A percentile compares a stretch with the other conserved stretches of the same genome.
Evolutionary conservation across 306 rosid genomes (phyloP).

Genomic region (Amphicarpaea edgeworthii): DNA sequence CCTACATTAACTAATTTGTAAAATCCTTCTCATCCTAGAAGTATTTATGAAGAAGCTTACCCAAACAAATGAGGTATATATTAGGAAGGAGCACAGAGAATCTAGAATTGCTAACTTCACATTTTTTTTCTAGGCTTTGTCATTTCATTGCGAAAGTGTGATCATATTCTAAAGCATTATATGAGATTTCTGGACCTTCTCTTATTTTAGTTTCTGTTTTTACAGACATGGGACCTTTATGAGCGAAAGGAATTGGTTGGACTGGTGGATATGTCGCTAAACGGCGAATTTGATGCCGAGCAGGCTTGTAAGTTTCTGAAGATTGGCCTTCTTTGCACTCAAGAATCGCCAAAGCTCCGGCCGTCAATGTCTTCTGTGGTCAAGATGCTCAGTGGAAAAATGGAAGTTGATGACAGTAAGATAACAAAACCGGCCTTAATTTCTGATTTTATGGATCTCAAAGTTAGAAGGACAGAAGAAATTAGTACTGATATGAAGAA

Average conservation of each 20-base stretch:
- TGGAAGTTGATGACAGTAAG: conserved; percentile 48
- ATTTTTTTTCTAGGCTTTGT: conserved; percentile 30
- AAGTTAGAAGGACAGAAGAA: conserved; percentile 52
- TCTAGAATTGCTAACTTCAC: not conserved
- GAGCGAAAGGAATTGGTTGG: conserved; percentile 70
- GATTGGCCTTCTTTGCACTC: conserved; percentile 94
- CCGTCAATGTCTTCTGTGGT: conserved; percentile 95
- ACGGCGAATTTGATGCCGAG: conserved; percentile 79
- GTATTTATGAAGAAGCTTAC: no score
- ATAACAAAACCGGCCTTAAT: conserved; percentile 89
- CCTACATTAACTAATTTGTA: no score
- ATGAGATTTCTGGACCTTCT: conserved; percentile 20
- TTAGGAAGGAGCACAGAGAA: no score
- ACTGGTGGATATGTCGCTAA: conserved; percentile 66
- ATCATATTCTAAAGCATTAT: conserved; percentile 18
- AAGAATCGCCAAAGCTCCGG: conserved; percentile 79
- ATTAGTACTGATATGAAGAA: conserved; percentile 31
- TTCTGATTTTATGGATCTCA: conserved; percentile 88
- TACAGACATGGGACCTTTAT: conserved; percentile 80
- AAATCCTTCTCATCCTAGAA: no score
- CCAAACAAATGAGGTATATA: no score
- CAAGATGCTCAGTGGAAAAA: conserved; percentile 81
- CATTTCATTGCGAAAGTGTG: conserved; percentile 19
- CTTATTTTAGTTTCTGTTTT: conserved; percentile 35
- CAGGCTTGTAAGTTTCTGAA: conserved; percentile 81